Percentiles rank a stretch among this genome's conserved stretches.
phyloP scores from a whole-genome alignment of 75 land plant species.

The Chamaecyparis obtusa region DNA sequence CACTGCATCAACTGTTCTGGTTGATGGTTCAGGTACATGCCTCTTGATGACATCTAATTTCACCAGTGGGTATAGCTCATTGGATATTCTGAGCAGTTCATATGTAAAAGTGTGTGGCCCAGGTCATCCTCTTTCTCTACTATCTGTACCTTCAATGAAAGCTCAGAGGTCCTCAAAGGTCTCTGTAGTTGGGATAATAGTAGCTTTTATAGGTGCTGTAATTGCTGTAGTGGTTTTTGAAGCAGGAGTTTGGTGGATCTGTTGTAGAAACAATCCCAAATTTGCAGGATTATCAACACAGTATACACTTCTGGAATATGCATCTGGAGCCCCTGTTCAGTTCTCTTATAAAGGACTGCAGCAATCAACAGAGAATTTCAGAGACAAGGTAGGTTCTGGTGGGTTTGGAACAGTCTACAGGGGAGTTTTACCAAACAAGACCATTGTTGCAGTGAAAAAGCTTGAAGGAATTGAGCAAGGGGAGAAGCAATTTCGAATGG shows the following conservation, averaged over 20 bases:
- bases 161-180: neutral
- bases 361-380: constrained; percentile 62
- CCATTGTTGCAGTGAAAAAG: constrained; percentile 67
- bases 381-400: constrained; percentile 73
- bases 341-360: constrained; percentile 72
- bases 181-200: constrained; percentile 13
- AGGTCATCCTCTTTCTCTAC: constrained; percentile 22
- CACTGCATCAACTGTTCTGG: constrained; percentile 45
- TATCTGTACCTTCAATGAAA: neutral
- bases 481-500: constrained; percentile 82
- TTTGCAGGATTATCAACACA: constrained; percentile 34
- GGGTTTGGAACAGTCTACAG: constrained; percentile 78
- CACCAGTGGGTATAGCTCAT: constrained; percentile 48
- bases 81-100: constrained; percentile 48
- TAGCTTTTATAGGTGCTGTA: constrained; percentile 32
- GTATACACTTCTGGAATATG: constrained; percentile 63
- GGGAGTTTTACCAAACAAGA: constrained; percentile 54
- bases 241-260: constrained; percentile 34
- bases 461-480: constrained; percentile 83
- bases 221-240: constrained; percentile 27
- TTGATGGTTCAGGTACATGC: constrained; percentile 68
- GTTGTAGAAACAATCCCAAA: constrained; percentile 34
- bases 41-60: constrained; percentile 29
- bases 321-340: constrained; percentile 69
- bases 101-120: constrained; percentile 62